Base-by-base conservation (phyloP, 148 eudicot species). In the Nyssa sinensis region DNA sequence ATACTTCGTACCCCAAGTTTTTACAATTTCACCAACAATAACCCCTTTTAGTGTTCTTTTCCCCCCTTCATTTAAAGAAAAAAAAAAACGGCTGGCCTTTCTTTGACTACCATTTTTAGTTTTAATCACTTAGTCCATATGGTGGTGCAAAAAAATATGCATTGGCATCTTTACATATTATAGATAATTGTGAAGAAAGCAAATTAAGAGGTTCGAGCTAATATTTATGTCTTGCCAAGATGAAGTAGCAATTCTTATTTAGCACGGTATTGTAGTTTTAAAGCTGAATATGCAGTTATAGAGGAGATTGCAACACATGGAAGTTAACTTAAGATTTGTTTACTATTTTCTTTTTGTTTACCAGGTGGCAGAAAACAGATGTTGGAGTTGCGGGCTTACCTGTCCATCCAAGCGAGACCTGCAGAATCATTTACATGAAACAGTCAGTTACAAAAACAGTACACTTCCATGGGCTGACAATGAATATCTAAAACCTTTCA, bases 401-500 rank as follows among this genome's bases (percentile, higher is more conserved):
- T 86, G 85, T 72, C 72, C 53, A 47, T 87, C 90, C 16, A 84
- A 75, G 81, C 69, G 80, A 73, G 93, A 87, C 59, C 74, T 91
- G 55, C 81, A 71, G 30, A 74, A 68, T 74, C 98, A 92, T 83
- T 79, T 90, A 71, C 97, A 88, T 24, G 73, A 81, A 69, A 23
- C 67, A 17, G 82, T 60, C 16, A 71, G 44, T 75, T 76, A 72
- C 16, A 77, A 77, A 55, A 80, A 74, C 12, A 71, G 67, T 81
- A 75, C 21, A 66, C 66, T 72, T 65, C 84, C 86, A 64, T 95
- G 97, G 98, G 84, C 85, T 77, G 90, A 92, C 71, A 96, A 92
- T 69, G 85, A 74, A 62, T 95, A 84, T 80, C 84, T 95, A n/a
- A 87, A 81, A 66, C 96, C 98, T 39, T 86, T 82, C 76, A 30